Conservation (phyloP, 2,329 filamentous ascomycete genomes). For the Ilyonectria mors-panacis region DNA sequence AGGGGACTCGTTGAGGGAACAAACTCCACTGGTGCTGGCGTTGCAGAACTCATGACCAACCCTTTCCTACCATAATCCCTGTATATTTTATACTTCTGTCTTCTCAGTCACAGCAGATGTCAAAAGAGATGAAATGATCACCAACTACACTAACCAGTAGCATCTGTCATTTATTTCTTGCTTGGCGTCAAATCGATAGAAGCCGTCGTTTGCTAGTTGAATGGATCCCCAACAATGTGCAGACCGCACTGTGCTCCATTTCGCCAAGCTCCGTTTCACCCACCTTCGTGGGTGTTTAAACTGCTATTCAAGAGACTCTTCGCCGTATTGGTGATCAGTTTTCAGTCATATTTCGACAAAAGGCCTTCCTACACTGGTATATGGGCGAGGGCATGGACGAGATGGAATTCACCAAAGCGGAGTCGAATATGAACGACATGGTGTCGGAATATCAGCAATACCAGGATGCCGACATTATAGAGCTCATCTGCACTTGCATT, state of each 20-base stretch:
- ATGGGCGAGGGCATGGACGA: conserved; percentile 99
- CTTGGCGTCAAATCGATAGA: no score
- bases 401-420: conserved; percentile 99
- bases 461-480: conserved; percentile 74
- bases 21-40: no score
- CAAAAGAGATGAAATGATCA: no score
- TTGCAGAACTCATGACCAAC: no score
- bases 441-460: conserved; percentile 99
- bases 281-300: conserved; percentile 98
- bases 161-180: no score
- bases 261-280: conserved; percentile 92
- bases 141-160: no score
- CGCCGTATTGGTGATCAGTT: conserved; percentile 99
- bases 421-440: conserved; percentile 99
- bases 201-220: conserved; percentile 70
- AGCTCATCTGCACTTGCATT: no score
- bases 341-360: conserved; percentile 99
- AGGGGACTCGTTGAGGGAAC: no score
- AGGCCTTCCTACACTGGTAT: conserved; percentile 99
- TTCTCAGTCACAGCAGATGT: conserved; percentile 78
- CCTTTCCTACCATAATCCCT: no score
- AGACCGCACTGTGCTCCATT: conserved; percentile 98
- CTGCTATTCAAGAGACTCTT: conserved; percentile 99
- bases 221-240: conserved; percentile 99
- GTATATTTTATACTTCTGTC: conserved; percentile 54